Percentiles rank a stretch among this genome's conserved stretches.
Evolutionary conservation across 2,329 filamentous ascomycete species (phyloP).

Genomic region (Shiraia sp.): DNA sequence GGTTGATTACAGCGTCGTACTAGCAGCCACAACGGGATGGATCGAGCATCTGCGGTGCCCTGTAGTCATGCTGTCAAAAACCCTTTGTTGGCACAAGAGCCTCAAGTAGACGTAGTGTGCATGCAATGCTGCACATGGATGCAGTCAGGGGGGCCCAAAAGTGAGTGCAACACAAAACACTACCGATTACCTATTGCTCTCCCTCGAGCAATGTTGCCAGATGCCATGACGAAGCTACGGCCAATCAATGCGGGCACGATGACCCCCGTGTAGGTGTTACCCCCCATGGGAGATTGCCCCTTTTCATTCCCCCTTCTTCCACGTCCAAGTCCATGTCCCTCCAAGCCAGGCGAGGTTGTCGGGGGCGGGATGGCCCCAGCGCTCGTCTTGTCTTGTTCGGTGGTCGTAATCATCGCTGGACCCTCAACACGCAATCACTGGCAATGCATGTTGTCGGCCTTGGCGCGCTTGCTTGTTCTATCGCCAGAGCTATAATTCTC

Average conservation of each 20-base stretch:
- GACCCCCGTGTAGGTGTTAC: constrained; percentile 9
- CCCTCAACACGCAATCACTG: constrained; percentile 21
- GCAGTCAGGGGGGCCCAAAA: not conserved
- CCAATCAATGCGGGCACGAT: constrained; percentile 31
- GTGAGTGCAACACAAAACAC: not conserved
- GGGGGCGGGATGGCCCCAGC: too few species aligned
- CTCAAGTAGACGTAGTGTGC: too few species aligned
- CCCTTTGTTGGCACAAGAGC: too few species aligned
- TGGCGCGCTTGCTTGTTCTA: constrained; percentile 33
- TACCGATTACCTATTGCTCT: too few species aligned
- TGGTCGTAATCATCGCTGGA: too few species aligned
- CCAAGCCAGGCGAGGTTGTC: too few species aligned
- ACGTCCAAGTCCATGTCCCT: constrained; percentile 12
- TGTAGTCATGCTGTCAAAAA: too few species aligned
- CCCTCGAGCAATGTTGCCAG: constrained; percentile 2
- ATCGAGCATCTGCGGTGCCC: constrained; percentile 18
- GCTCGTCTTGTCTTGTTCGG: too few species aligned
- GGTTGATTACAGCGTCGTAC: constrained; percentile 20
- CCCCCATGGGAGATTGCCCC: constrained; percentile 18
- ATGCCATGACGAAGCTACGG: constrained; percentile 3
- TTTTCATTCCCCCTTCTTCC: too few species aligned
- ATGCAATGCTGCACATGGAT: constrained; percentile 1
- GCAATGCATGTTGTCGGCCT: too few species aligned
- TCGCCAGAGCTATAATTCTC: constrained; percentile 30
- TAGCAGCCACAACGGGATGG: constrained; percentile 17